Conservation (phyloP, 208 protist genomes). For the Angomonas ambiguus region DNA sequence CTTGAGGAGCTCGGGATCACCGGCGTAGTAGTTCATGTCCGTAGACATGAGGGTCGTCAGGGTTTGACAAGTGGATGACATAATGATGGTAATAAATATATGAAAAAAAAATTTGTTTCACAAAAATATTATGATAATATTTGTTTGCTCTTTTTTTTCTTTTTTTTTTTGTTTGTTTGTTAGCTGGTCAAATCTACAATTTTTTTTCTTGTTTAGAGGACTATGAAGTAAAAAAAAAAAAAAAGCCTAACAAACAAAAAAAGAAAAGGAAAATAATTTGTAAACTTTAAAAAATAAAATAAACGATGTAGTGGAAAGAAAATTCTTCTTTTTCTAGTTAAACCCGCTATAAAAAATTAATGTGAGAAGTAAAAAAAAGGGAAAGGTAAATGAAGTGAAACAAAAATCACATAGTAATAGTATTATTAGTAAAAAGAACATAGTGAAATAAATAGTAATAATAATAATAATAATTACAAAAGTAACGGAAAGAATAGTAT, state of each 20-base stretch:
- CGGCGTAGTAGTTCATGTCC: conserved; percentile 77
- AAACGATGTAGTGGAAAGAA: too few species aligned
- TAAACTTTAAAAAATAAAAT: neutral
- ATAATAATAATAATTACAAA: neutral
- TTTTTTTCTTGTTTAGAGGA: too few species aligned
- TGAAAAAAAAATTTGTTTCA: conserved; percentile 7
- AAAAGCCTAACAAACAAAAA: conserved; percentile 2
- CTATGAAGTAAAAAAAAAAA: conserved; percentile 11
- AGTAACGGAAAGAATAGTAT: neutral
- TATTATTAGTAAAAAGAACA: conserved; percentile 9
- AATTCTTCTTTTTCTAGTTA: conserved; percentile 11
- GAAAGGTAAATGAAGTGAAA: conserved; percentile 13
- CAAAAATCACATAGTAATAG: conserved; percentile 6
- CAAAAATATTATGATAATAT: conserved; percentile 1
- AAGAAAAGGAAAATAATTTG: neutral
- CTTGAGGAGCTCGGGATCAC: conserved; percentile 51
- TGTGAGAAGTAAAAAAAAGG: conserved; percentile 11
- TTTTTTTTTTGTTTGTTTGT: too few species aligned
- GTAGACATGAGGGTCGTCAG: conserved; percentile 56
- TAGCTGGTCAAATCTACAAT: too few species aligned
- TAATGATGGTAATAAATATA: conserved; percentile 1
- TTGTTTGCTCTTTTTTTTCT: conserved; percentile 16
- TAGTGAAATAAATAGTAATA: conserved; percentile 5
- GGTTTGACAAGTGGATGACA: conserved; percentile 57
- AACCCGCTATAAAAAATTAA: neutral